A percentile compares a stretch with the other conserved stretches of the same genome.
phyloP scores from a whole-genome alignment of 352 stramenopile genomes.

The Phytophthora syringae region DNA sequence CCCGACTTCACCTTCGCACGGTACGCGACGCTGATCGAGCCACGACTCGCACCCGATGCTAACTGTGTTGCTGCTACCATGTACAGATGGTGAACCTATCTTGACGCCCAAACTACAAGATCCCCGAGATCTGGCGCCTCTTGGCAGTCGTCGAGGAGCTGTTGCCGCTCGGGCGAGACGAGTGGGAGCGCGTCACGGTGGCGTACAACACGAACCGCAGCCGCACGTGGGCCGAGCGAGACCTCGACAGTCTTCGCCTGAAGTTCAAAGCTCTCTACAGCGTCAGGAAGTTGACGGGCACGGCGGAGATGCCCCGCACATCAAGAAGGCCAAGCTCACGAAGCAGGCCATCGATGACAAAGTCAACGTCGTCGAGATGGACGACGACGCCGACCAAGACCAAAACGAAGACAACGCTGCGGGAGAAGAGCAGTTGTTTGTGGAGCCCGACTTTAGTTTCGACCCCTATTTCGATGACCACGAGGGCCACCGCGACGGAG shows the following conservation, averaged over 20 bases:
- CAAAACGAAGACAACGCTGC: neutral
- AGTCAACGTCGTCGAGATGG: neutral
- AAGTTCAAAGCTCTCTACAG: constrained; percentile 4
- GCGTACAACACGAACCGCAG: constrained; percentile 2
- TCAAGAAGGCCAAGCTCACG: neutral
- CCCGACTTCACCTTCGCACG: neutral
- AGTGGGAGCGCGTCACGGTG: neutral
- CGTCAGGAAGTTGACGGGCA: neutral
- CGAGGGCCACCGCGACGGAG: neutral
- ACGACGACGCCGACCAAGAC: neutral
- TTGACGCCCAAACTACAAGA: constrained; percentile 4
- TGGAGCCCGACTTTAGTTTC: neutral
- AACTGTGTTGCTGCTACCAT: neutral
- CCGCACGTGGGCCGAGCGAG: neutral
- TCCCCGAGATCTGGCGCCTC: neutral
- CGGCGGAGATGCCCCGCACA: neutral
- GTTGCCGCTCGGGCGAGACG: neutral
- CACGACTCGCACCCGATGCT: neutral
- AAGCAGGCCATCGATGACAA: constrained; percentile 3
- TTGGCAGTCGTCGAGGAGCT: neutral
- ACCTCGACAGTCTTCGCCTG: neutral
- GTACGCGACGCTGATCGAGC: neutral
- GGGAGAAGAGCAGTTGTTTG: neutral
- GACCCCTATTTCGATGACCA: neutral
- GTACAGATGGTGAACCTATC: neutral